Conservation (phyloP, 2,329 filamentous ascomycete species). For the Madurella fahalii region DNA sequence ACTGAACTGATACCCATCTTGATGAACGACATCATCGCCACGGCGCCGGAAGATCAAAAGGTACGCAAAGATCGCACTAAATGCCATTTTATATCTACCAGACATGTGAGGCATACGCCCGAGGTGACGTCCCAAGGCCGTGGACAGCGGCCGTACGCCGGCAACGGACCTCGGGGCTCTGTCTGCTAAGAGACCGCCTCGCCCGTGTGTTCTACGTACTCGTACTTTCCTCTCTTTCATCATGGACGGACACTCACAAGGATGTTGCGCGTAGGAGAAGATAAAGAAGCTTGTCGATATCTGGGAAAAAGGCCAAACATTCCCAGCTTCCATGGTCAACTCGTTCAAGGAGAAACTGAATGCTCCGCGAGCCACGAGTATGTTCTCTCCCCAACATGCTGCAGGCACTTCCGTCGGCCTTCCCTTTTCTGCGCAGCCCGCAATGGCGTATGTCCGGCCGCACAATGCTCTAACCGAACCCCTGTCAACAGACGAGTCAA, state of each 20-base stretch:
- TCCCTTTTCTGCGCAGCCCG: background rate
- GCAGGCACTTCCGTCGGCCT: conserved; percentile 10
- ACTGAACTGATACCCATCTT: conserved; percentile 89
- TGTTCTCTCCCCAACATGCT: conserved; percentile 36
- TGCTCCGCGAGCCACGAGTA: conserved; percentile 60
- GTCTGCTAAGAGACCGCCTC: background rate
- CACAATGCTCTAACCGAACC: conserved; percentile 37
- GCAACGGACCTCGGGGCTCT: background rate
- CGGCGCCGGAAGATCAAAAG: conserved; percentile 92
- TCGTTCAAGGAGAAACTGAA: conserved; percentile 79
- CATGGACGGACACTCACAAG: conserved; percentile 37
- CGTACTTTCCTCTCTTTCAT: conserved; percentile 24
- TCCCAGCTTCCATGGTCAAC: conserved; percentile 73
- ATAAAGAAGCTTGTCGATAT: conserved; percentile 94
- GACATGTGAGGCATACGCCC: conserved; percentile 6
- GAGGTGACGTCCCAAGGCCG: background rate
- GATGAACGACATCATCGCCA: conserved; percentile 92
- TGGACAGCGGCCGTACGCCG: background rate
- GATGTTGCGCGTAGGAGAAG: conserved; percentile 70
- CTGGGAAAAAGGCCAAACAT: conserved; percentile 94
- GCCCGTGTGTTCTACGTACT: conserved; percentile 8
- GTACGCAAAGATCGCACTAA: conserved; percentile 56
- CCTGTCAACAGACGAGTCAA: conserved; percentile 56
- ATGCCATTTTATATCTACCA: conserved; percentile 9
- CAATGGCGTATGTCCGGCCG: conserved; percentile 3